Conservation (phyloP, 2,329 filamentous ascomycete species). For the Trichoderma sp. region DNA sequence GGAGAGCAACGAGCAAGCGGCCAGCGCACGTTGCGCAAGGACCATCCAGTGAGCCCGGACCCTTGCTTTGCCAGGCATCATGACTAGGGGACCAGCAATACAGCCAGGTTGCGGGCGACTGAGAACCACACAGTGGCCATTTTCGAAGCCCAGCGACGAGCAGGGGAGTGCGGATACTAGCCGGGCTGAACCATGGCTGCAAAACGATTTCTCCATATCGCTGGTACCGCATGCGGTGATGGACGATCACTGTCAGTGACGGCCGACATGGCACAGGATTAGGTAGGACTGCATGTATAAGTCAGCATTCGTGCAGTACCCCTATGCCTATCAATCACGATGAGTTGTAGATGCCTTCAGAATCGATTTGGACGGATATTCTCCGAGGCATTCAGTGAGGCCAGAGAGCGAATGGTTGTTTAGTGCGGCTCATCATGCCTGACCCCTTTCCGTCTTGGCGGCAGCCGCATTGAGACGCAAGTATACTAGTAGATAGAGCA, state of each 20-base stretch:
- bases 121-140: slow-evolving; percentile 16
- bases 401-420: not conserved
- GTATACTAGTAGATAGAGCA: not conserved
- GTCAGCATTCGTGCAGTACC: not conserved
- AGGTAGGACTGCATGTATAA: not conserved
- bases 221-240: slow-evolving; percentile 3
- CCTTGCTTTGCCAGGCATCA: slow-evolving; percentile 10
- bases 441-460: slow-evolving; percentile 9
- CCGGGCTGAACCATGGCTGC: not conserved
- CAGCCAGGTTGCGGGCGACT: not conserved
- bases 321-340: not conserved
- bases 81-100: not conserved
- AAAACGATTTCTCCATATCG: slow-evolving; percentile 18
- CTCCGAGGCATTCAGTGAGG: not conserved
- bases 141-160: not conserved
- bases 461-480: not conserved
- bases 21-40: slow-evolving; percentile 16
- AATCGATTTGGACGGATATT: not conserved
- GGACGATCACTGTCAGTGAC: not conserved
- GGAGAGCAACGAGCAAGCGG: not conserved
- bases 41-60: slow-evolving; percentile 1
- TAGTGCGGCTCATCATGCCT: not conserved
- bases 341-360: not conserved
- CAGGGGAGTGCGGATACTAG: slow-evolving; percentile 12
- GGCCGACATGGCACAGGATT: not conserved